phyloP scores from a whole-genome alignment of 257 asterid genomes.

The Plantago ovata region DNA sequence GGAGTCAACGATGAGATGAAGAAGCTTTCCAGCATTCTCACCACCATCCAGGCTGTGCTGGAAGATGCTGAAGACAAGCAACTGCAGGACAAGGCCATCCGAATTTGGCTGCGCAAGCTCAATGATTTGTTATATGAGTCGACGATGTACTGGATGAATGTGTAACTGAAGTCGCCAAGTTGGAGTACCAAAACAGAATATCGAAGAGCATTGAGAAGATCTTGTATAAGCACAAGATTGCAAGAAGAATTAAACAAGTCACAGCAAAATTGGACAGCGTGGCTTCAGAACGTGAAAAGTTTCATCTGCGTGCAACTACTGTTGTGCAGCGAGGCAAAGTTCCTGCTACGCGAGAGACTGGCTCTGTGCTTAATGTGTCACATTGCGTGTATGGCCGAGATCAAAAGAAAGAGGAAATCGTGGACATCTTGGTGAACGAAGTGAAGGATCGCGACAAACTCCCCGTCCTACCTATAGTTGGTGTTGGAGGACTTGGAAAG shows the following conservation, averaged over 20 bases:
- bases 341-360: constrained; percentile 25
- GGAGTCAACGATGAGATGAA: constrained; percentile 26
- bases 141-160: constrained; percentile 35
- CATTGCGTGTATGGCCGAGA: constrained; percentile 23
- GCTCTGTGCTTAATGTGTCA: constrained; percentile 20
- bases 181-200: neutral
- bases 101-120: constrained; percentile 28
- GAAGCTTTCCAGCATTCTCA: constrained; percentile 25
- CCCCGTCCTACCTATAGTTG: constrained; percentile 24
- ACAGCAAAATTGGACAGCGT: neutral
- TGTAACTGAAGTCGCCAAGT: constrained; percentile 10
- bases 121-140: constrained; percentile 14
- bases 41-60: constrained; percentile 21
- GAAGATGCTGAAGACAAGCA: constrained; percentile 22
- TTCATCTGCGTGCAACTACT: neutral
- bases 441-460: constrained; percentile 6
- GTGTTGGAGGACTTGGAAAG: constrained; percentile 26
- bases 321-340: neutral
- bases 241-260: constrained; percentile 7
- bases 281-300: constrained; percentile 7
- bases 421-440: constrained; percentile 21
- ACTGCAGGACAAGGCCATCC: neutral
- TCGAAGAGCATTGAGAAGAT: neutral
- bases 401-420: constrained; percentile 24
- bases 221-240: constrained; percentile 5